Evolutionary conservation across 805 yeast species (phyloP).

Genomic region (Pichia paraexigua): DNA sequence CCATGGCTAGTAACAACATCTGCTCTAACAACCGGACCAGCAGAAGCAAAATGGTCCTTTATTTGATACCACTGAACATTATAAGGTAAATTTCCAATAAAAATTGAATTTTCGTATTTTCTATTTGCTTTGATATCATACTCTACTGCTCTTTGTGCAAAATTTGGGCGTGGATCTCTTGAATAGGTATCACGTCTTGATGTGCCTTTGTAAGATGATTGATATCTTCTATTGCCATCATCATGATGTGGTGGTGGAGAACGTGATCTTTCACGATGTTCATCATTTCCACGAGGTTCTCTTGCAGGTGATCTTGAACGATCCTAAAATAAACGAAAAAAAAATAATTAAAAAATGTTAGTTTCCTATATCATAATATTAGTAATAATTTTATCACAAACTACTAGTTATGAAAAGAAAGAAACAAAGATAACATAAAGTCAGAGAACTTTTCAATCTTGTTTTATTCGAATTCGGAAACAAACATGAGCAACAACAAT

Average conservation of each 20-base stretch:
- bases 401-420: background rate
- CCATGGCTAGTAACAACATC: constrained; percentile 76
- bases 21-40: constrained; percentile 67
- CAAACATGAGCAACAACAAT: background rate
- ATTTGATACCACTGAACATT: constrained; percentile 52
- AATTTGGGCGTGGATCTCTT: constrained; percentile 12
- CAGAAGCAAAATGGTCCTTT: constrained; percentile 48
- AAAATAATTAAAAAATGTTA: constrained; percentile 2
- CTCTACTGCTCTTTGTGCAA: constrained; percentile 25
- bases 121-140: constrained; percentile 38
- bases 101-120: constrained; percentile 60
- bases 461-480: background rate
- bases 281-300: constrained; percentile 14
- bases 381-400: background rate
- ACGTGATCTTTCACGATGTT: constrained; percentile 23
- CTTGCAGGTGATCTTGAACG: constrained; percentile 29
- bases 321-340: constrained; percentile 13
- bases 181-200: constrained; percentile 4
- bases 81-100: constrained; percentile 68
- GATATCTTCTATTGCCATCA: constrained; percentile 15
- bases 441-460: background rate
- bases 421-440: background rate
- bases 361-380: background rate
- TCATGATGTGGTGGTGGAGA: constrained; percentile 19
- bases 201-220: constrained; percentile 20